Conservation (phyloP, 2,329 filamentous ascomycete genomes). For the Xylaria sp. region DNA sequence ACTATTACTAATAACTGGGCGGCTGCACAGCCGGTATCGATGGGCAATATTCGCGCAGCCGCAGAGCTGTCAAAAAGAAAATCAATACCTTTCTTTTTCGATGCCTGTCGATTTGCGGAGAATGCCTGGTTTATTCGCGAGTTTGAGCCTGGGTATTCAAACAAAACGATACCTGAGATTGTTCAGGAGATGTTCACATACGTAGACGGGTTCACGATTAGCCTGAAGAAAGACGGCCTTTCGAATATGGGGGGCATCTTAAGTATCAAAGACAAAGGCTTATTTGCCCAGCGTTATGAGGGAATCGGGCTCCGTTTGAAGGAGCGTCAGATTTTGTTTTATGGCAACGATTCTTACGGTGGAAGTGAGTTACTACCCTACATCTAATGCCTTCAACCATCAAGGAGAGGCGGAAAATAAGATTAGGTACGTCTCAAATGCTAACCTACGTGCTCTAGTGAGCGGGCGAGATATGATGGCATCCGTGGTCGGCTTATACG, state of each 20-base stretch:
- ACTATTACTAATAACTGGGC: constrained; percentile 45
- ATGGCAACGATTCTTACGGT: constrained; percentile 42
- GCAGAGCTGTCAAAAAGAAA: constrained; percentile 30
- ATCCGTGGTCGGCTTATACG: constrained; percentile 35
- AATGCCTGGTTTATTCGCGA: constrained; percentile 43
- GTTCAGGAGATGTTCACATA: constrained; percentile 42
- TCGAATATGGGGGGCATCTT: constrained; percentile 43
- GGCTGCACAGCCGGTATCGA: constrained; percentile 42
- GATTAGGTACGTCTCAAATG: not conserved
- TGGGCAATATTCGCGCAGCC: constrained; percentile 41
- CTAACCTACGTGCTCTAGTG: constrained; percentile 27
- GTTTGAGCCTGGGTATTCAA: constrained; percentile 38
- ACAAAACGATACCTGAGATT: constrained; percentile 35
- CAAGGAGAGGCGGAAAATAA: not conserved
- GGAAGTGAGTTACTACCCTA: constrained; percentile 34
- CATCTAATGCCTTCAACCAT: not conserved
- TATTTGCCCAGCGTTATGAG: constrained; percentile 35
- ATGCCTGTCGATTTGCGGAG: constrained; percentile 44
- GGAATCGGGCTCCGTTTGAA: constrained; percentile 37
- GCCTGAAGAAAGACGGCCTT: constrained; percentile 44
- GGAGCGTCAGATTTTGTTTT: constrained; percentile 40
- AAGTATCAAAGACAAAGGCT: constrained; percentile 33
- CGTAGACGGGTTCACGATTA: constrained; percentile 42
- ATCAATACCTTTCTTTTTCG: constrained; percentile 41
- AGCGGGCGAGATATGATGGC: constrained; percentile 41